Base-by-base conservation (phyloP, 768 basidiomycete species). In the Pholiota microspora region DNA sequence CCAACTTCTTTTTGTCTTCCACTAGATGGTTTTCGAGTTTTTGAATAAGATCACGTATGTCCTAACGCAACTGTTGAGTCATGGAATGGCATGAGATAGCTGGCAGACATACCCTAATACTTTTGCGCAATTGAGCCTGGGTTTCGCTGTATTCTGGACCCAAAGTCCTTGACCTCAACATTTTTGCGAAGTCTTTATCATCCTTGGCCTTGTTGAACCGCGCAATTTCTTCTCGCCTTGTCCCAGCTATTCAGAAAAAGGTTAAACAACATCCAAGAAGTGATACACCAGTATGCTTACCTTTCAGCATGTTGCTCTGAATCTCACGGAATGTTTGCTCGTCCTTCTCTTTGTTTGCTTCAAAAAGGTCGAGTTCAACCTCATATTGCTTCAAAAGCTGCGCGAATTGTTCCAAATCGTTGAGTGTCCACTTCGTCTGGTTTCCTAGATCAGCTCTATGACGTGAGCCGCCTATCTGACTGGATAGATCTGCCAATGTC, bases 121-220 rank as follows among this genome's bases (percentile, higher is more conserved):
- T 76, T 59, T 85, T 82, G 28, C 93, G 79, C 24, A 98, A 72
- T 51, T 86, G 83, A 1, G 77, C 81, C 65, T 95, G 94, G 1
- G 83, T 87, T 65, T 95, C 93, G 12, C 85, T 76, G 64, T 94
- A 88, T 63, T 98, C 93, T 0, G 96, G 93, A 10, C 88, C 88
- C n/a, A 94, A 71, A n/a, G 87, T 85, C 45, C 89, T 78, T 2
- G 83, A 74, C 63, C 82, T 85, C 50, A 92, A 71, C 76, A 88
- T 82, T 62, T 84, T 87, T 8, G 84, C 81, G 67, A 95, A 92
- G 51, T 88, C 88, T 2, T 83, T 79, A 64, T 98, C 94, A 27
- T 77, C 78, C 56, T 84, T 83, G 1, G 93, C 94, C 60, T 82
- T 84, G 51, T 85, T 77, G 68, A 92, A 94, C 4, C 92, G 83